Evolutionary conservation across 129 eudicot genomes (phyloP).

Genomic region (Silybum marianum): DNA sequence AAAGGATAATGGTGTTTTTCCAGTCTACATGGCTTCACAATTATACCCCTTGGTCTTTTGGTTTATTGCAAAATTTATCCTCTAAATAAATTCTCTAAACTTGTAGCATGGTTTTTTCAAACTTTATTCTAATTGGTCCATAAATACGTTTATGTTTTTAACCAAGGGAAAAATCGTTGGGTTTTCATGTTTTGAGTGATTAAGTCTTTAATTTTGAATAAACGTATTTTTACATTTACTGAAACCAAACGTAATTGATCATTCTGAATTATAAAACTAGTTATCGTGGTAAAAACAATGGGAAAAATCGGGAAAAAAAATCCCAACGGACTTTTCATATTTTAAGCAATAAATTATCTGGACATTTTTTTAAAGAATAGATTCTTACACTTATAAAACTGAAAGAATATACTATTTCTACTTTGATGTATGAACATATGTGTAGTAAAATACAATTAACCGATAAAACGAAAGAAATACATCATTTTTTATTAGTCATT

Average conservation of each 20-base stretch:
- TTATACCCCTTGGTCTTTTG: constrained; percentile 22
- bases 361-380: too few relatives aligned
- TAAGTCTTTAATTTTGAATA: too few relatives aligned
- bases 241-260: not conserved
- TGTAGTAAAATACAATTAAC: not conserved
- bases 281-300: too few relatives aligned
- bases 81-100: not conserved
- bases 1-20: constrained; percentile 34
- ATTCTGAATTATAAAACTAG: too few relatives aligned
- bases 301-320: too few relatives aligned
- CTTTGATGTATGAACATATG: not conserved
- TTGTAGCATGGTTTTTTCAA: not conserved
- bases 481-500: not conserved
- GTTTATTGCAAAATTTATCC: constrained; percentile 14
- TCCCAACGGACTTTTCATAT: too few relatives aligned
- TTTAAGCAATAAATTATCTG: not conserved
- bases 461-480: too few relatives aligned
- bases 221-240: too few relatives aligned
- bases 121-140: not conserved
- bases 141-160: not conserved
- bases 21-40: constrained; percentile 13
- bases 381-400: too few relatives aligned
- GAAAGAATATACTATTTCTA: too few relatives aligned
- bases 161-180: not conserved
- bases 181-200: not conserved